A percentile compares a stretch with the other conserved stretches of the same genome.
These are phyloP conservation scores for Sclerotinia borealis DNA, from an alignment of 2,329 filamentous ascomycete species.

Conservation along the genomic window DNA sequence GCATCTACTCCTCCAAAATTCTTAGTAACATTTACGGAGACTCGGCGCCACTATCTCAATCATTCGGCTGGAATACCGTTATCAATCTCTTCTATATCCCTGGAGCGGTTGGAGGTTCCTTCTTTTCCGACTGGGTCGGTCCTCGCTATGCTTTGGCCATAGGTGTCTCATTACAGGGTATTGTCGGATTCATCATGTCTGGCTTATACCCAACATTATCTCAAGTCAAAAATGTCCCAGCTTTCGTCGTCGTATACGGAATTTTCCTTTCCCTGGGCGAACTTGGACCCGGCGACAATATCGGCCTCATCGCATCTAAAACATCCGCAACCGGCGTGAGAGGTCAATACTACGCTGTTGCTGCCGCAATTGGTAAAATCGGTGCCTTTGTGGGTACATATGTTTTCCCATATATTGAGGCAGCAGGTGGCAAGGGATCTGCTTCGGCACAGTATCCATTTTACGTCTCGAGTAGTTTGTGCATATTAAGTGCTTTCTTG, in stretches of 20 bases:
- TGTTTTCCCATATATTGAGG: constrained; percentile 67
- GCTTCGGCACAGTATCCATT: constrained; percentile 80
- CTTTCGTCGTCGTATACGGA: constrained; percentile 73
- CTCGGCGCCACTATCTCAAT: constrained; percentile 59
- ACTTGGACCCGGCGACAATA: constrained; percentile 84
- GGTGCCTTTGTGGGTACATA: constrained; percentile 83
- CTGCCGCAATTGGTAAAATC: constrained; percentile 68
- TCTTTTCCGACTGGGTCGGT: constrained; percentile 71
- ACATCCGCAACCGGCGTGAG: constrained; percentile 83
- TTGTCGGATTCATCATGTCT: constrained; percentile 86
- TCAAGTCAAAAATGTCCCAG: constrained; percentile 59
- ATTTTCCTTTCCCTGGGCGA: constrained; percentile 75
- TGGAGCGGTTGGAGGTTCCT: constrained; percentile 71
- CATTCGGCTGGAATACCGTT: constrained; percentile 83
- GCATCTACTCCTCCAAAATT: constrained; percentile 77
- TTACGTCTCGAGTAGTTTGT: constrained; percentile 73
- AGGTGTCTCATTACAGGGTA: constrained; percentile 65
- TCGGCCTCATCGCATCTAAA: constrained; percentile 80
- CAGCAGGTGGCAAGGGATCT: constrained; percentile 50
- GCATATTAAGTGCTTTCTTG: constrained; percentile 65
- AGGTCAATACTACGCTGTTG: constrained; percentile 68
- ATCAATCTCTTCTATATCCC: constrained; percentile 87
- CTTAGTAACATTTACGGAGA: constrained; percentile 57
- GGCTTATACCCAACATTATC: constrained; percentile 69
- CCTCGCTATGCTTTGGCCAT: constrained; percentile 67